Evolutionary conservation across 768 basidiomycete genomes (phyloP).

Genomic region (Lentinula raphanica): DNA sequence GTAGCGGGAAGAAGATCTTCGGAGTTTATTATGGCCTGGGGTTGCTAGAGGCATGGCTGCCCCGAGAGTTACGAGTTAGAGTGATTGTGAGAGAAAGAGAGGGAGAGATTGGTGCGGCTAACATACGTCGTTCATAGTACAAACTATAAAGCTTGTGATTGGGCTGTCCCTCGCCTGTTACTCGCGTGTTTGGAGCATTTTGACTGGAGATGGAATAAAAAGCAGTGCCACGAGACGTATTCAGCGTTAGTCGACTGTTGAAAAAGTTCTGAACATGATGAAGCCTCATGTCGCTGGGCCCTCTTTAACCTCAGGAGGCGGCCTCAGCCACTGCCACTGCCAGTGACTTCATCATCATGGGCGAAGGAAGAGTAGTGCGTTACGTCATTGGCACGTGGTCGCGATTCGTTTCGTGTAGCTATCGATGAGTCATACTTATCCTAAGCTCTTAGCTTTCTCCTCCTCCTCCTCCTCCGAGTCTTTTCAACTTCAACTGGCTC

Average conservation of each 20-base stretch:
- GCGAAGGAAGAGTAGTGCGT: background rate
- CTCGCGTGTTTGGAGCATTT: slow-evolving; percentile 5
- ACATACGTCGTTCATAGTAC: slow-evolving; percentile 1
- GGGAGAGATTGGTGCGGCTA: slow-evolving; percentile 9
- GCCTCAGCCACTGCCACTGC: background rate
- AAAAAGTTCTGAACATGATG: background rate
- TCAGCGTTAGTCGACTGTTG: background rate
- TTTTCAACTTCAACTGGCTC: no score
- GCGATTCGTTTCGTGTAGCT: background rate
- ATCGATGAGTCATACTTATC: no score
- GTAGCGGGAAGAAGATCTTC: slow-evolving; percentile 18
- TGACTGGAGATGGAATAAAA: background rate
- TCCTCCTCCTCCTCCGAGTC: no score
- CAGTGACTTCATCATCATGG: background rate
- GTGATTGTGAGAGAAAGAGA: slow-evolving; percentile 5
- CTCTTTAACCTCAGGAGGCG: background rate
- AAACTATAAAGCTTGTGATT: background rate
- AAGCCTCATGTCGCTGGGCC: background rate
- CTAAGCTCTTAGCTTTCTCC: no score
- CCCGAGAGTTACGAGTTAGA: background rate
- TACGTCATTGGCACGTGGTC: background rate
- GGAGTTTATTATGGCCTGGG: slow-evolving; percentile 18
- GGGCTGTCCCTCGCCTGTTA: slow-evolving; percentile 1
- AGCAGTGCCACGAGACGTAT: background rate
- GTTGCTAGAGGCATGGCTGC: slow-evolving; percentile 18